Conservation (phyloP, 1,284 basidiomycete genomes). For the Trametes pubescens region DNA sequence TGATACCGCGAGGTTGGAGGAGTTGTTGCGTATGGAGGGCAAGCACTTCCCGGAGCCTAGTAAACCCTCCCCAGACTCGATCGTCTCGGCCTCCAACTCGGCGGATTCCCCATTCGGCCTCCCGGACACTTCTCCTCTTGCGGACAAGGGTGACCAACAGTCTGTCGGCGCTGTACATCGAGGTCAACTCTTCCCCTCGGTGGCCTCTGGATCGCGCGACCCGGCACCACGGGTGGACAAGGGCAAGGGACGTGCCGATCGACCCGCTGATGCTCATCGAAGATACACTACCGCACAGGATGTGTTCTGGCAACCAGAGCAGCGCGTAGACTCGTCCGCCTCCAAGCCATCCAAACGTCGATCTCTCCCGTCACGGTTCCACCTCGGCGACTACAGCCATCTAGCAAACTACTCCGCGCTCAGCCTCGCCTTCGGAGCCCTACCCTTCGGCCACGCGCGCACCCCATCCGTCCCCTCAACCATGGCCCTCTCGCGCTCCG, state of each 20-base stretch:
- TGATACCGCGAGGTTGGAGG: slow-evolving; percentile 6
- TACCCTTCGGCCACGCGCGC: slow-evolving; percentile 9
- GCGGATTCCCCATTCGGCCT: background rate
- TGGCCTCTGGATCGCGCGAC: background rate
- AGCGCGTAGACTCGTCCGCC: background rate
- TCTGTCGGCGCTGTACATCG: background rate
- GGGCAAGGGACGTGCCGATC: slow-evolving; percentile 18
- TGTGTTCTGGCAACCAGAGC: slow-evolving; percentile 1
- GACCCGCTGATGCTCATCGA: slow-evolving; percentile 4
- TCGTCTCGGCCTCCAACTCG: background rate
- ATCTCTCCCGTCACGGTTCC: slow-evolving; percentile 11
- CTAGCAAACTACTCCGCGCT: slow-evolving; percentile 13
- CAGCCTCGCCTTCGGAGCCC: slow-evolving; percentile 20
- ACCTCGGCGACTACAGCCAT: slow-evolving; percentile 14
- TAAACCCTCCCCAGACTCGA: background rate
- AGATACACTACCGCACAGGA: slow-evolving; percentile 18
- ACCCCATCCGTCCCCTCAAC: slow-evolving; percentile 14
- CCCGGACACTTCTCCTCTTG: slow-evolving; percentile 9
- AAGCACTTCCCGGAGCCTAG: slow-evolving; percentile 11
- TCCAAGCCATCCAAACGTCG: slow-evolving; percentile 1
- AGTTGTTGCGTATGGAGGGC: slow-evolving; percentile 10
- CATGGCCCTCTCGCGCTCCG: slow-evolving; percentile 12
- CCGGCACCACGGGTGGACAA: slow-evolving; percentile 3
- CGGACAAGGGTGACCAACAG: slow-evolving; percentile 2
- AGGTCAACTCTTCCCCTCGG: background rate